phyloP scores from a whole-genome alignment of 306 rosid species.

The Rosa lucieae region DNA sequence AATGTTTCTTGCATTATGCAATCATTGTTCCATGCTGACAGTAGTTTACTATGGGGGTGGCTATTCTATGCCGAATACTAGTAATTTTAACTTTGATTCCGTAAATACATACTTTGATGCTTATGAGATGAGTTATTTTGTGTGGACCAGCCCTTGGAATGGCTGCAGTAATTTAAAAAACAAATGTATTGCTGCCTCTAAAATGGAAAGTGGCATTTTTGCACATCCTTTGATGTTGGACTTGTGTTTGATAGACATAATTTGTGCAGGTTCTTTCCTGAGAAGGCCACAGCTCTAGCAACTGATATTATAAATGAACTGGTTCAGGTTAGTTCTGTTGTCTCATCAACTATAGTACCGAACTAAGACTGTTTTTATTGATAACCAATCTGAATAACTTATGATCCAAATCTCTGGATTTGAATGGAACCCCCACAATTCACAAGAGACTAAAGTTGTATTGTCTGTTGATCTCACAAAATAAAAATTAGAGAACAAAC shows the following conservation, averaged over 20 bases:
- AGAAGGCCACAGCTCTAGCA: slow-evolving; percentile 71
- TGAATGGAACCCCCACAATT: not conserved
- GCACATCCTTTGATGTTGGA: slow-evolving; percentile 8
- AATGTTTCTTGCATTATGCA: not conserved
- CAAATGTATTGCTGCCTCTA: not conserved
- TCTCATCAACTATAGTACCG: not conserved
- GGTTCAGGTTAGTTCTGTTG: slow-evolving; percentile 55
- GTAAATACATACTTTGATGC: not conserved
- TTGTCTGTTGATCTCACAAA: slow-evolving; percentile 14
- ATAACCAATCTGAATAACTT: slow-evolving; percentile 8
- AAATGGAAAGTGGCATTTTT: not conserved
- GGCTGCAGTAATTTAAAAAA: not conserved
- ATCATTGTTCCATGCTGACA: not conserved
- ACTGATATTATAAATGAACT: slow-evolving; percentile 69
- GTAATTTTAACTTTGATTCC: not conserved
- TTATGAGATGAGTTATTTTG: not conserved
- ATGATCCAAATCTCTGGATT: not conserved
- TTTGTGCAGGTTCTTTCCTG: slow-evolving; percentile 81
- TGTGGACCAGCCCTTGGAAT: not conserved
- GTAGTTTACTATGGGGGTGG: not conserved
- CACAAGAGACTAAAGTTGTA: not conserved
- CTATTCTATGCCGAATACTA: not conserved
- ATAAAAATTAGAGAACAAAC: not conserved
- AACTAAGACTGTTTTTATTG: not conserved
- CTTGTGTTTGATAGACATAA: slow-evolving; percentile 15